Evolutionary conservation across 495 filamentous ascomycete genomes (phyloP), one percentile per base, ranked within the genome.

Genomic region (Physcia stellaris): DNA sequence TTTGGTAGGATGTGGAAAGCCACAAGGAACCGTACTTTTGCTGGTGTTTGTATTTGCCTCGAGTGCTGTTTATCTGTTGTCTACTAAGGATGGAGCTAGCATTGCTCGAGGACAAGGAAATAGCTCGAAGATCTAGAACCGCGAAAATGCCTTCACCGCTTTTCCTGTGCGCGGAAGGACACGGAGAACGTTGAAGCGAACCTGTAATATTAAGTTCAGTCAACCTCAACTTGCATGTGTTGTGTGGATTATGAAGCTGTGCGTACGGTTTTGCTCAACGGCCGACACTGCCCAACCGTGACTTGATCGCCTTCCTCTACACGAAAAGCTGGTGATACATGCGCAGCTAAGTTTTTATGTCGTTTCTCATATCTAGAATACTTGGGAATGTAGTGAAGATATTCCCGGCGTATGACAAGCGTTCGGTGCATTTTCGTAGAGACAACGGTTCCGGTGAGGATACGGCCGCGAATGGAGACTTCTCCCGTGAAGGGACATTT

Each of bases 351-450:
- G 77, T 99, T 99, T 82, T 93, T 96, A 79, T 99, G 90, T 58
- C 90, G 73, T 76, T 93, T 95, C 83, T 99, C 92, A 68, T 99
- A 99, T 77, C 90, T 79, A 60, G 82, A 70, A 76, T 95, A 96
- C 70, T 96, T 96, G 60, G 87, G 87, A 61, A 96, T 77, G 77
- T 83, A 96, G 77, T 96, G 90, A 50, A 98, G 87, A 73, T 96
- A 99, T 75, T 99, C 92, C 65, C 90, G 85, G 64, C 90, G 92
- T 76, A 99, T 94, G 73, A 96, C 77, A 60, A 95, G 73, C 54
- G 90, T 98, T 61, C 87, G 80, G 80, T 95, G 87, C 87, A 95
- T 95, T 81, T 95, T 95, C 62, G 92, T 99, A 48, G 86, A 94
- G 61, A 96, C 83, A 55, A 99, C 90, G 61, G 83, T 92, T 57